A percentile compares a stretch with the other conserved stretches of the same genome.
Conservation (phyloP, 2,329 filamentous ascomycete genomes). For the Graphilbum sp. region DNA sequence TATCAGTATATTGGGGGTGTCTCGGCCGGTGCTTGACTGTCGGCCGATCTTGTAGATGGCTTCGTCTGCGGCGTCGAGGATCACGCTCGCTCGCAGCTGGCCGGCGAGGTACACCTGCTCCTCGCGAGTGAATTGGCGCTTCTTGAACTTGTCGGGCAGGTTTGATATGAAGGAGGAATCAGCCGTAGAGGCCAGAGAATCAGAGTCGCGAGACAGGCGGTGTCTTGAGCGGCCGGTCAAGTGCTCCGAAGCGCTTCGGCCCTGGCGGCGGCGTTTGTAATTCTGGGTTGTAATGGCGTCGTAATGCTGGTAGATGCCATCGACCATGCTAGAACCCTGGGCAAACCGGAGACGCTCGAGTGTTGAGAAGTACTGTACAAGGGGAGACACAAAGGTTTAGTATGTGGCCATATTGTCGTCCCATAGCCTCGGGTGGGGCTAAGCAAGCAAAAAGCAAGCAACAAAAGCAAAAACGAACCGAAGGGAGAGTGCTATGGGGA, state of each 20-base stretch:
- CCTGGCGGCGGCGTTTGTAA: conserved; percentile 14
- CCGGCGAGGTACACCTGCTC: conserved; percentile 48
- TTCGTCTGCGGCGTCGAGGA: conserved; percentile 31
- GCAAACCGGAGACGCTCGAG: conserved; percentile 54
- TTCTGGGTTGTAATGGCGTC: conserved; percentile 16
- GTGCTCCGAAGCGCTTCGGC: conserved; percentile 16
- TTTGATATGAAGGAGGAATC: conserved; percentile 53
- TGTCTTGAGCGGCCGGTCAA: conserved; percentile 15
- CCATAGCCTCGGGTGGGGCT: too few relatives aligned
- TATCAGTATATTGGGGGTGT: conserved; percentile 13
- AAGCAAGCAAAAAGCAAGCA: background rate
- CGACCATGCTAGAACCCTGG: conserved; percentile 22
- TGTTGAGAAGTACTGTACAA: conserved; percentile 51
- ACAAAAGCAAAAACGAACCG: background rate
- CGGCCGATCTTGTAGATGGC: conserved; percentile 32
- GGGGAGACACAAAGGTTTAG: conserved; percentile 8
- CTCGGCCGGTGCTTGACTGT: conserved; percentile 18
- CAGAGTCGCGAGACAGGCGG: conserved; percentile 15
- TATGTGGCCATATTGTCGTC: too few relatives aligned
- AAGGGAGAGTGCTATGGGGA: background rate
- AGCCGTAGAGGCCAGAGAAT: conserved; percentile 16
- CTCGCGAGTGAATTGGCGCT: conserved; percentile 52
- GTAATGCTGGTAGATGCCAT: conserved; percentile 21
- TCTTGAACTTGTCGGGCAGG: conserved; percentile 56
- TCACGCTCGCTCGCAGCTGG: conserved; percentile 23